These are phyloP conservation scores for Prosopis cineraria DNA, from an alignment of 306 rosid species.

Conservation along the genomic window DNA sequence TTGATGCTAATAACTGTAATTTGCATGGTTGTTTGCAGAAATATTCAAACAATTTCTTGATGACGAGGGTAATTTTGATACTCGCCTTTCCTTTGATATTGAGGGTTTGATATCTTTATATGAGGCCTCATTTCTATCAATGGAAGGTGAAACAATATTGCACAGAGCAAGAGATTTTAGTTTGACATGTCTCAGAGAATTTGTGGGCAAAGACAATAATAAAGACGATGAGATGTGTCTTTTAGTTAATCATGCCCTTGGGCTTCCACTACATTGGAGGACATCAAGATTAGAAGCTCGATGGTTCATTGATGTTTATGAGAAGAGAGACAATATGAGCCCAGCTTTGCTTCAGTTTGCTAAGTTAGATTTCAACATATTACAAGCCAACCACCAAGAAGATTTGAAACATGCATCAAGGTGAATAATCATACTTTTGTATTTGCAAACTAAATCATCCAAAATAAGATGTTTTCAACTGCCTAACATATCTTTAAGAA, in stretches of 20 bases:
- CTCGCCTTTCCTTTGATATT: neutral
- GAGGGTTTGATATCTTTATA: neutral
- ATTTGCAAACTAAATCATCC: too few species aligned
- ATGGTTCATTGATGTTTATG: neutral
- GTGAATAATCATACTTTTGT: too few species aligned
- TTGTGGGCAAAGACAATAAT: neutral
- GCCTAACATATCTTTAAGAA: too few species aligned
- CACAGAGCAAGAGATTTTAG: neutral
- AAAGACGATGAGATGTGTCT: neutral
- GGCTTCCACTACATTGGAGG: neutral
- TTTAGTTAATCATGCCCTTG: neutral
- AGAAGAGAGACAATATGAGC: neutral
- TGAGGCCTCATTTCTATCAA: neutral
- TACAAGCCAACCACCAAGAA: neutral
- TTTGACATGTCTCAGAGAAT: neutral
- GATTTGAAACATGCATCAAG: neutral
- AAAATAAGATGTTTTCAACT: too few species aligned
- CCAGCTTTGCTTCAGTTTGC: neutral
- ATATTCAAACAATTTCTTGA: neutral
- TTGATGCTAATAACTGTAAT: neutral
- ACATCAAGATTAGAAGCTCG: neutral
- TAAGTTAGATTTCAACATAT: neutral
- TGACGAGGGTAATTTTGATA: neutral
- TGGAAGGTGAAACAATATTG: neutral
- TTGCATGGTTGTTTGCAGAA: neutral